Base-by-base conservation (phyloP, 352 stramenopile genomes). In the Phytopythium vexans region DNA sequence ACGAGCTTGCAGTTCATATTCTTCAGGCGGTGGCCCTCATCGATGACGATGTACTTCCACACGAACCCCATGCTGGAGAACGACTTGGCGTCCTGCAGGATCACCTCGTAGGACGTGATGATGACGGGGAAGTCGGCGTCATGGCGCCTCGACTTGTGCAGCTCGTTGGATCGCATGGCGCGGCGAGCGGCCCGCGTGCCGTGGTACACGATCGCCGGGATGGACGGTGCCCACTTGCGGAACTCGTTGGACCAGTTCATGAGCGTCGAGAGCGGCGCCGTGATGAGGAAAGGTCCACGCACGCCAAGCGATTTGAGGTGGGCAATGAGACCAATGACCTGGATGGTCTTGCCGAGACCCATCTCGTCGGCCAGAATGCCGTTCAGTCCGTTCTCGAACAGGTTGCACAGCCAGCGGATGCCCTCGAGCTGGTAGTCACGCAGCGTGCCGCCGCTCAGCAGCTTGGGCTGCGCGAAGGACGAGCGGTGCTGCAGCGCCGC, bases 121-220 rank as follows among this genome's bases (percentile, higher is more conserved):
- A 96, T 69, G 2, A 96, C 83, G 0, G 85, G 84, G 54, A 94
- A 94, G 46, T 94, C 72, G 6, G 61, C 42, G 36, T 92, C 70
- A 36, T 73, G 65, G 49, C 74, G 77, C 40, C 69, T 83, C 42
- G 68, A 68, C 43, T 71, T 67, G 35, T 77, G 72, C 9, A 94
- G 68, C 52, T 76, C 52, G n/a, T 67, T 59, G 34, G 66, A 63
- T 15, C 76, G 77, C 43, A 92, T 70, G 9, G 62, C 47, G 10
- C 63, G 68, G 8, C 86, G 86, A 8, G 70, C 60, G 10, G 69
- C 45, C 8, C 66, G 74, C 0, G 67, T 93, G 15, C 98, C 98
- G 70, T 99, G 97, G 67, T 99, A 99, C 4, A 99, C 87, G 33
- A 99, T 77, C 7, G 86, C 93, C 38, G 98, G 98, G 46, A 99